Conservation (phyloP, 805 yeast species). For the Wickerhamiella nectarea region DNA sequence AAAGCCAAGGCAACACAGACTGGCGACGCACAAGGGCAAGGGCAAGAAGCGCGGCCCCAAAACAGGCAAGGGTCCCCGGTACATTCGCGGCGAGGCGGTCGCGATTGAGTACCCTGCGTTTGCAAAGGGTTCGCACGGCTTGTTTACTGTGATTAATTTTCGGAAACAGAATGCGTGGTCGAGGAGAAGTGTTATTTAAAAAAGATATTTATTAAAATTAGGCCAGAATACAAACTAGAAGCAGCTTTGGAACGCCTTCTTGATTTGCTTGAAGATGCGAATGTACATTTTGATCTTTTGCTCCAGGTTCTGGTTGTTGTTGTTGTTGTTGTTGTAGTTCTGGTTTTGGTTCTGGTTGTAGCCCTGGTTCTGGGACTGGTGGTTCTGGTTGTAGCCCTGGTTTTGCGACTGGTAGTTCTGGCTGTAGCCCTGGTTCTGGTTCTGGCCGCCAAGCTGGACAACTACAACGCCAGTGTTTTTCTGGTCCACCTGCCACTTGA, state of each 20-base stretch:
- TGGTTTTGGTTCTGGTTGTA: slow-evolving; percentile 3
- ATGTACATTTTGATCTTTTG: slow-evolving; percentile 11
- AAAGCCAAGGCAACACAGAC: too few species aligned
- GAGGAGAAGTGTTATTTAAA: too few species aligned
- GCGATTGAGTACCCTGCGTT: too few species aligned
- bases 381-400: slow-evolving; percentile 10
- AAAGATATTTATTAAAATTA: too few species aligned
- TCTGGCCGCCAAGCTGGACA: slow-evolving; percentile 36
- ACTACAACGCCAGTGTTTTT: slow-evolving; percentile 72
- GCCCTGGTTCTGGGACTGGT: slow-evolving; percentile 9
- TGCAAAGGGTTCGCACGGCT: too few species aligned
- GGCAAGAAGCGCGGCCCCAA: too few species aligned
- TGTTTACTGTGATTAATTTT: too few species aligned
- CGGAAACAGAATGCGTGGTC: too few species aligned
- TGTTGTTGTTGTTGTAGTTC: slow-evolving; percentile 15
- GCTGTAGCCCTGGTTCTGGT: slow-evolving; percentile 13
- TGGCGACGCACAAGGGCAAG: too few species aligned
- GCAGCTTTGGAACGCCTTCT: slow-evolving; percentile 14
- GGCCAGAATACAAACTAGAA: neutral
- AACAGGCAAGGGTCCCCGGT: too few species aligned
- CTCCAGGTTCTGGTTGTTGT: slow-evolving; percentile 15
- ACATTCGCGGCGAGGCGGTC: too few species aligned
- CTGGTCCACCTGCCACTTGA: slow-evolving; percentile 48
- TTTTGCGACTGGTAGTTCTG: slow-evolving; percentile 10
- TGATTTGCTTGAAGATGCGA: slow-evolving; percentile 17